A percentile compares a stretch with the other conserved stretches of the same genome.
These are phyloP conservation scores for Marasmius fiardii DNA, from an alignment of 1,284 basidiomycete species.

Conservation along the genomic window DNA sequence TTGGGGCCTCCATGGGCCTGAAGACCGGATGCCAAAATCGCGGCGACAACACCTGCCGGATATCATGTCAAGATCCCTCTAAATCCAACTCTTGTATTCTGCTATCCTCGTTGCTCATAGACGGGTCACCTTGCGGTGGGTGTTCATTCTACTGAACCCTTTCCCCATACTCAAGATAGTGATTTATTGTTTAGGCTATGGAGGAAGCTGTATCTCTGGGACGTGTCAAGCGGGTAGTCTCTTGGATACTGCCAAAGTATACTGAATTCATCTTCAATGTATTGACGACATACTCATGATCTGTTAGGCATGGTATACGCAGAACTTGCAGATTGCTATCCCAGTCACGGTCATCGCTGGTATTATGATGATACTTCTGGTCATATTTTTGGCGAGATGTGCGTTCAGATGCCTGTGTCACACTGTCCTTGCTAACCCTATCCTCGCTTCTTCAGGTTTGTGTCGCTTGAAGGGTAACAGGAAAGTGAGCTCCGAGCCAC, in stretches of 20 bases:
- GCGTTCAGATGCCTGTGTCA: neutral
- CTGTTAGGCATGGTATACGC: slow-evolving; percentile 61
- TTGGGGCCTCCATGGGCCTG: slow-evolving; percentile 72
- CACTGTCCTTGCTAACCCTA: neutral
- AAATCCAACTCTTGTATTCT: slow-evolving; percentile 66
- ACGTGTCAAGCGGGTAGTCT: slow-evolving; percentile 65
- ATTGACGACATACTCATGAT: neutral
- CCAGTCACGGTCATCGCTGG: slow-evolving; percentile 76
- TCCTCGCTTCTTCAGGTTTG: neutral
- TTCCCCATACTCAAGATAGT: neutral
- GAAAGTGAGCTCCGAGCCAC: neutral
- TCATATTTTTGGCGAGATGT: slow-evolving; percentile 35
- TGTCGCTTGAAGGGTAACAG: neutral
- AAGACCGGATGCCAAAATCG: slow-evolving; percentile 63
- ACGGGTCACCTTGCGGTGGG: slow-evolving; percentile 84
- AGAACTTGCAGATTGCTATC: slow-evolving; percentile 79
- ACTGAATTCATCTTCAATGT: too few relatives aligned
- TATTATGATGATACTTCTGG: slow-evolving; percentile 50
- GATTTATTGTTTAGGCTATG: slow-evolving; percentile 66
- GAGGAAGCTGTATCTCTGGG: slow-evolving; percentile 68
- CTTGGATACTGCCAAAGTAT: slow-evolving; percentile 61
- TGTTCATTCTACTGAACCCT: slow-evolving; percentile 5
- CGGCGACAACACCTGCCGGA: slow-evolving; percentile 67
- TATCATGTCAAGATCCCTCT: slow-evolving; percentile 78
- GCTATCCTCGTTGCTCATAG: slow-evolving; percentile 73